Evolutionary conservation across 495 filamentous ascomycete species (phyloP), one percentile per base, ranked within the genome.

Genomic region (Trichoderma virens): DNA sequence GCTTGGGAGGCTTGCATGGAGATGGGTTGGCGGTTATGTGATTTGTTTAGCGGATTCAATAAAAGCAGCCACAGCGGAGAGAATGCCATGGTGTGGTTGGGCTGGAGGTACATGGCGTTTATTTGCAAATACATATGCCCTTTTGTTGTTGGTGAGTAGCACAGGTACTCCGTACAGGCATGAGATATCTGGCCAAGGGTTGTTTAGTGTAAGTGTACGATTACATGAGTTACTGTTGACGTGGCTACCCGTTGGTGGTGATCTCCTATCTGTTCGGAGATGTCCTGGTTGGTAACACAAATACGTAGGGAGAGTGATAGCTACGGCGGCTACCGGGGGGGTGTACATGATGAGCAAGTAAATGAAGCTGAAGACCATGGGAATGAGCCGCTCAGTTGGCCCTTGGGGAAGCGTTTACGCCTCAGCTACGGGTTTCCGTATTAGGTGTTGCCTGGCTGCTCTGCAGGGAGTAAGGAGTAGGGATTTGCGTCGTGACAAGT

Each of bases 11-110:
- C 43, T 25, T 47, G 5, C 8, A 20, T 47, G 20, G 43, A 23
- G 9, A 47, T 20, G 43, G 23, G 43, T 47, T 6, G 43, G 23
- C 18, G 16, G 18, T 20, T 9, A 20, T 25, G 18, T 47, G 43
- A 47, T 30, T 56, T 56, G 51, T 30, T 31, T 56, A 56, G 27
- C 51, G 25, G 51, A 56, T 56, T 30, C 51, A 56, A 56, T 56
- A 30, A 56, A 28, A 56, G 25, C 51, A 56, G 51, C 51, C 51
- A 56, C 13, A 56, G 25, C 27, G 51, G 27, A 56, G 23, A 30
- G n/a, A 20, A 20, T 9, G 8, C 43, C n/a, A 23, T 56, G 25
- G 51, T 28, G 18, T 16, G 25, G 51, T 9, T 30, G 51, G 11
- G 25, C 45, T 1, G 9, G 51, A 14, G 51, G 2, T 56, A 14